Percentiles rank a stretch among this genome's conserved stretches.
Evolutionary conservation across 768 basidiomycete species (phyloP).

Genomic region (Termitomyces sp.): DNA sequence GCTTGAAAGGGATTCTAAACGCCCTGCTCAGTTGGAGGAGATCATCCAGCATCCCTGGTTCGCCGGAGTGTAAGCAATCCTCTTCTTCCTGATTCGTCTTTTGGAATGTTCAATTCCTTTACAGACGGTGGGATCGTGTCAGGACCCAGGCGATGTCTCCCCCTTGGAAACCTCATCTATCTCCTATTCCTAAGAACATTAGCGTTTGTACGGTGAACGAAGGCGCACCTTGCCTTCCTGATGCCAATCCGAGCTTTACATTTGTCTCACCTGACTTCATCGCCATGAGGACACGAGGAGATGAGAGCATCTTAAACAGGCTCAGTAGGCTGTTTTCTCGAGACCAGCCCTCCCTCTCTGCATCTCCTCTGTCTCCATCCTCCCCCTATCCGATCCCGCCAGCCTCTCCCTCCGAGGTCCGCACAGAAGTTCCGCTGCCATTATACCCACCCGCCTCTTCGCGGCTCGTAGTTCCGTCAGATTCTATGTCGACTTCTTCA

Average conservation of each 20-base stretch:
- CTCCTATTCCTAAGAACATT: not conserved
- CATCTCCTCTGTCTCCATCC: not conserved
- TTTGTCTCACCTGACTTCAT: not conserved
- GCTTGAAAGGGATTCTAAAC: not conserved
- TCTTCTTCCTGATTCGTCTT: not conserved
- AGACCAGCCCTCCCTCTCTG: not conserved
- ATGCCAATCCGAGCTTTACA: not conserved
- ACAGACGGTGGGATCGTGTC: conserved; percentile 2
- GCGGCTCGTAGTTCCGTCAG: not conserved
- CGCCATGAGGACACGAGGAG: no score
- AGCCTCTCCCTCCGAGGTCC: not conserved
- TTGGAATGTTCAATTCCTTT: not conserved
- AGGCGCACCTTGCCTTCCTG: not conserved
- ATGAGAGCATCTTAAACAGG: not conserved
- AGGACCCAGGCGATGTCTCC: not conserved
- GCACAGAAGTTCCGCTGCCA: not conserved
- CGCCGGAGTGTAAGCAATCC: conserved; percentile 3
- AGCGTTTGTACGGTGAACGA: not conserved
- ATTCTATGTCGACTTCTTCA: not conserved
- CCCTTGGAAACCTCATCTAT: conserved; percentile 3
- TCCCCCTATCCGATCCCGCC: not conserved
- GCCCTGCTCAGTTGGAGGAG: not conserved
- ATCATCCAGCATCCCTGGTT: conserved; percentile 8
- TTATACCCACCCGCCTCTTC: not conserved
- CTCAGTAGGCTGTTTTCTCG: not conserved